Percentiles rank a stretch among this genome's conserved stretches.
Conservation (phyloP, 345 rosid genomes). For the Cardiospermum halicacabum region DNA sequence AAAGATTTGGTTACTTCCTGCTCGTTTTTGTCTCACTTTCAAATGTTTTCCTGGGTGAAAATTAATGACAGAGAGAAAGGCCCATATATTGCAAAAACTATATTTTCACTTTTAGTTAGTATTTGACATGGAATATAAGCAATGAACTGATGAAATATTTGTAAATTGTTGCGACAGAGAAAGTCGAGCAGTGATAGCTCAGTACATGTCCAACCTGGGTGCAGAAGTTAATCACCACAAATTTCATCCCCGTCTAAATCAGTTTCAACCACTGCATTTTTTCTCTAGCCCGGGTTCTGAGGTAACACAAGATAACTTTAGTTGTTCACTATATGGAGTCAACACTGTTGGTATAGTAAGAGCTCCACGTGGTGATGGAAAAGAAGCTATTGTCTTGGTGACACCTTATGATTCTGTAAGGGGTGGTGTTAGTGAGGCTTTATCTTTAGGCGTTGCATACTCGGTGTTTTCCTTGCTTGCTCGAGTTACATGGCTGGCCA, state of each 20-base stretch:
- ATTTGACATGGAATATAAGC: background rate
- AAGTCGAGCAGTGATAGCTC: slow-evolving; percentile 53
- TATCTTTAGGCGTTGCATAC: slow-evolving; percentile 64
- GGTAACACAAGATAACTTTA: slow-evolving; percentile 37
- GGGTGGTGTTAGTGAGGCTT: slow-evolving; percentile 39
- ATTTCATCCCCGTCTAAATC: slow-evolving; percentile 52
- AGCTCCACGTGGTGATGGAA: slow-evolving; percentile 95
- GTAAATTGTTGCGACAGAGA: slow-evolving; percentile 36
- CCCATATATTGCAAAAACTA: background rate
- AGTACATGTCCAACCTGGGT: slow-evolving; percentile 65
- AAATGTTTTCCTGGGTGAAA: background rate
- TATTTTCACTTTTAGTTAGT: background rate
- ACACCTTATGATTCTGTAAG: slow-evolving; percentile 65
- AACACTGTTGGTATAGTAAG: slow-evolving; percentile 64
- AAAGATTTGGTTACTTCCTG: background rate
- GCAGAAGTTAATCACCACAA: slow-evolving; percentile 84
- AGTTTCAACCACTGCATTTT: slow-evolving; percentile 75
- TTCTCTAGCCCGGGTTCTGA: slow-evolving; percentile 55
- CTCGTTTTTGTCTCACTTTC: background rate
- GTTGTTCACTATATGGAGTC: slow-evolving; percentile 53
- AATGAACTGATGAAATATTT: background rate
- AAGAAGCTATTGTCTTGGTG: slow-evolving; percentile 86
- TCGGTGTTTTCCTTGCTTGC: slow-evolving; percentile 76
- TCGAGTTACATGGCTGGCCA: slow-evolving; percentile 88
- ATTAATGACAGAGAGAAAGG: background rate